Evolutionary conservation across 2,329 filamentous ascomycete genomes (phyloP).

Genomic region (Venturia pyrina): DNA sequence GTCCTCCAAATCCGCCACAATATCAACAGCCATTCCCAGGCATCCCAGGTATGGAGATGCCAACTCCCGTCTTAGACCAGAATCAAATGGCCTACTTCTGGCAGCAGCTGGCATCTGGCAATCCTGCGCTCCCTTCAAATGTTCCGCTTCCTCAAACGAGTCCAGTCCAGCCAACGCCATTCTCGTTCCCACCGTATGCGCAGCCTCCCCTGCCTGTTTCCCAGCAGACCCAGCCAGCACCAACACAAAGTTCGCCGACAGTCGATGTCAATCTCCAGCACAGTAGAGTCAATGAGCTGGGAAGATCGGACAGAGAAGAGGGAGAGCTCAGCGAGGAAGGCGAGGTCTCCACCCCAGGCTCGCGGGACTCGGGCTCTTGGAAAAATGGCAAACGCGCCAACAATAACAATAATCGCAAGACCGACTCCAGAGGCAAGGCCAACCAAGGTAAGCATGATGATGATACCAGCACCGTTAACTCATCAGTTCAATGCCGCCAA

Average conservation of each 20-base stretch:
- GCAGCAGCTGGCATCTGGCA: constrained; percentile 4
- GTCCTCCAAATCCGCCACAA: not conserved
- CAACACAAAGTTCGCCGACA: not conserved
- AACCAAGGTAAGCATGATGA: not conserved
- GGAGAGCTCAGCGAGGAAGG: constrained; percentile 70
- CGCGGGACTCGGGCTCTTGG: not conserved
- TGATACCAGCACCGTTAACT: not conserved
- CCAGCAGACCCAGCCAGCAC: not conserved
- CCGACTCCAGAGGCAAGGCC: not conserved
- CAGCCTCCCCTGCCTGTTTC: not conserved
- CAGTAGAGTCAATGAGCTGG: constrained; percentile 22
- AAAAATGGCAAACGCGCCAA: not conserved
- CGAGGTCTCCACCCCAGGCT: constrained; percentile 31
- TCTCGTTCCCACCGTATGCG: not conserved
- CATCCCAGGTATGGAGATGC: not conserved
- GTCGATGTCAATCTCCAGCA: constrained; percentile 14
- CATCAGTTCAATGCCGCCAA: not conserved
- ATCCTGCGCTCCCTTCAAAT: not conserved
- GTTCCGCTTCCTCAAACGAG: constrained; percentile 1
- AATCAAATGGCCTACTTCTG: constrained; percentile 10
- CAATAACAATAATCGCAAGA: constrained; percentile 3
- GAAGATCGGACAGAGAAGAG: constrained; percentile 51
- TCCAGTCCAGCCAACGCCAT: not conserved
- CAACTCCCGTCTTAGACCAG: constrained; percentile 6
- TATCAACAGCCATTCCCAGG: not conserved